Percentiles rank a stretch among this genome's conserved stretches.
Conservation (phyloP, 2,329 filamentous ascomycete species). For the Cryoendolithus antarcticus region DNA sequence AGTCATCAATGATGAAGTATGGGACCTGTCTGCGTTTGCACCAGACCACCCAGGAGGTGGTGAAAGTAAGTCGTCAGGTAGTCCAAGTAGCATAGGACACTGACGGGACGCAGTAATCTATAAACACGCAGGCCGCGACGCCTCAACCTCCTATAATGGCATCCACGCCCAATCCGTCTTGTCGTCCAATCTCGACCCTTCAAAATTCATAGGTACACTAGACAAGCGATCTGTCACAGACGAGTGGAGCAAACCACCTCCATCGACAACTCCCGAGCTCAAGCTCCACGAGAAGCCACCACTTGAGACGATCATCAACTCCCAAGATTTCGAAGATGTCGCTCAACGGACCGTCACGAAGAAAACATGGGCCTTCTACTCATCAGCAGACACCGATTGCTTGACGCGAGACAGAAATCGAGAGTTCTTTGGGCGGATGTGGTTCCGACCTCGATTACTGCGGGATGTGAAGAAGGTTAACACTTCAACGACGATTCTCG, state of each 20-base stretch:
- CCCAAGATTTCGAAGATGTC: conserved; percentile 34
- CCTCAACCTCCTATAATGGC: conserved; percentile 40
- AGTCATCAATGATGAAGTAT: conserved; percentile 54
- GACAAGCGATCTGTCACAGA: conserved; percentile 16
- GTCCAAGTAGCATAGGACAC: no score
- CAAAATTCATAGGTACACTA: conserved; percentile 26
- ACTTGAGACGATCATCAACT: conserved; percentile 34
- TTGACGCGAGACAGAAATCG: conserved; percentile 33
- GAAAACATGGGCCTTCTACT: conserved; percentile 36
- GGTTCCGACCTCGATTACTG: conserved; percentile 36
- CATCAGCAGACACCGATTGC: conserved; percentile 38
- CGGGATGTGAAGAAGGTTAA: conserved; percentile 26
- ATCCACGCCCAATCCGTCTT: conserved; percentile 37
- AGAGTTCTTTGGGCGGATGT: conserved; percentile 32
- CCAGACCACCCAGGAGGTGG: conserved; percentile 49
- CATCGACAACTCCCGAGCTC: conserved; percentile 18
- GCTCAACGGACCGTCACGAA: conserved; percentile 24
- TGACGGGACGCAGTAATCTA: conserved; percentile 30
- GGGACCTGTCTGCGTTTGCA: conserved; percentile 56
- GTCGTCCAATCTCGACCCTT: conserved; percentile 28
- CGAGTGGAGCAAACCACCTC: conserved; percentile 20
- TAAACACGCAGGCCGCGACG: conserved; percentile 42
- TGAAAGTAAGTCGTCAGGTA: conserved; percentile 26
- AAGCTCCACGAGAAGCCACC: conserved; percentile 30
- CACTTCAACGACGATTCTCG: conserved; percentile 24